Evolutionary conservation across 1,284 basidiomycete species (phyloP).

Genomic region (Coniferiporia weirii): DNA sequence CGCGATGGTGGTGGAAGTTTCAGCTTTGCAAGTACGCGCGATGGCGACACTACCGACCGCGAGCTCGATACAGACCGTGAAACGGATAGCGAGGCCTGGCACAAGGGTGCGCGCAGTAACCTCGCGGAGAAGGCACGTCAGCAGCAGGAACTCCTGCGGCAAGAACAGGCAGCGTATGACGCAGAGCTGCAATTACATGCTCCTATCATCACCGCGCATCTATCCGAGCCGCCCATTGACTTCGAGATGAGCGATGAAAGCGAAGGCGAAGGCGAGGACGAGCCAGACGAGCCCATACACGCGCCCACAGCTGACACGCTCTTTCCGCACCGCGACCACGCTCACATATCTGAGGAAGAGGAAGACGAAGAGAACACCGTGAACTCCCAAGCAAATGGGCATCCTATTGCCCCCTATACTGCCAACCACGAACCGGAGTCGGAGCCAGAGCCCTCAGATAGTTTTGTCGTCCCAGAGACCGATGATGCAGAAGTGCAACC

Average conservation of each 20-base stretch:
- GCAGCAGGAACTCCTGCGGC: constrained; percentile 42
- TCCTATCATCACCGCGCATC: constrained; percentile 28
- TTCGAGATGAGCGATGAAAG: constrained; percentile 81
- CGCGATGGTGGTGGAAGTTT: constrained; percentile 60
- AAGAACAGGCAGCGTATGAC: constrained; percentile 45
- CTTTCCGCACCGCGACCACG: constrained; percentile 31
- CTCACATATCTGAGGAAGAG: constrained; percentile 65
- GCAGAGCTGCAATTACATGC: constrained; percentile 21
- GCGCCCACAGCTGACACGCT: constrained; percentile 9
- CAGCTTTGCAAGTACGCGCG: constrained; percentile 61
- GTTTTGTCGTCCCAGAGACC: constrained; percentile 2
- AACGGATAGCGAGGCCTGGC: constrained; percentile 51
- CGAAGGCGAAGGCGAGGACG: constrained; percentile 54
- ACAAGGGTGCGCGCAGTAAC: constrained; percentile 59
- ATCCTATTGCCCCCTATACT: constrained; percentile 8
- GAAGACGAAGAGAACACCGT: constrained; percentile 39
- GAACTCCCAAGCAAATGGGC: constrained; percentile 14
- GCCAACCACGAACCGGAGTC: constrained; percentile 1
- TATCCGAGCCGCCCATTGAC: constrained; percentile 58
- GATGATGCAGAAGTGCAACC: constrained; percentile 5
- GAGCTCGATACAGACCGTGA: constrained; percentile 55
- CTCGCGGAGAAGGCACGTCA: constrained; percentile 71
- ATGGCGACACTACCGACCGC: constrained; percentile 48
- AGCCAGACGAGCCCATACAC: constrained; percentile 25
- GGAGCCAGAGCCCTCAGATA: constrained; percentile 2